Conservation (phyloP, 176 grass and related monocot species). For the Carex parvula region DNA sequence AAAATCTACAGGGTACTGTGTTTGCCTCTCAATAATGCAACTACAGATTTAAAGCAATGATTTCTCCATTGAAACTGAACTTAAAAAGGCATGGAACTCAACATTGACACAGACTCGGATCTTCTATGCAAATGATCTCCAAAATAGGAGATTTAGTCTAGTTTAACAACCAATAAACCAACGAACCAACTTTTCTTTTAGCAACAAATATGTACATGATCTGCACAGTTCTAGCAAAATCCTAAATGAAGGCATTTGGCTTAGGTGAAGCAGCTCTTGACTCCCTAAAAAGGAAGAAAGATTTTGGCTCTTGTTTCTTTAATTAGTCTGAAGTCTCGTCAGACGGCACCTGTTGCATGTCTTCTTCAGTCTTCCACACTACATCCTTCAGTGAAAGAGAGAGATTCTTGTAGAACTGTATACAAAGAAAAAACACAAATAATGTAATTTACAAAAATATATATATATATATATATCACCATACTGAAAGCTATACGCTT, state of each 20-base stretch:
- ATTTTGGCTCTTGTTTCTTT: background rate
- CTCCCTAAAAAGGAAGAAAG: constrained; percentile 8
- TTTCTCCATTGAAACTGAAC: background rate
- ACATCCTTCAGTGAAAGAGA: constrained; percentile 81
- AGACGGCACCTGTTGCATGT: constrained; percentile 38
- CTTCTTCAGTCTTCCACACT: constrained; percentile 80
- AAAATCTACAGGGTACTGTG: background rate
- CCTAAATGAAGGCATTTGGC: constrained; percentile 11
- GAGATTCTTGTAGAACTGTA: constrained; percentile 90
- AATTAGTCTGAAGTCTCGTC: constrained; percentile 17
- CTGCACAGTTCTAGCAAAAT: background rate
- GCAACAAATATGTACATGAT: constrained; percentile 19
- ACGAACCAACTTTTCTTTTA: constrained; percentile 30
- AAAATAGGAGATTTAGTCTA: constrained; percentile 5
- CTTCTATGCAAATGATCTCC: constrained; percentile 2
- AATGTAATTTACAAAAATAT: background rate
- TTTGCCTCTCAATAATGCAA: background rate
- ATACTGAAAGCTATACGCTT: background rate
- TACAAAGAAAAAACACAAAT: background rate
- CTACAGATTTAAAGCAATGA: background rate
- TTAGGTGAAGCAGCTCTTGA: background rate
- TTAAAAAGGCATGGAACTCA: background rate
- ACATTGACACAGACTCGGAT: background rate
- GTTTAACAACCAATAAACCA: constrained; percentile 40
- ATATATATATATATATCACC: background rate